These are phyloP conservation scores for Aspergillus thermomutatus DNA, from an alignment of 2,329 filamentous ascomycete genomes.

Conservation along the genomic window DNA sequence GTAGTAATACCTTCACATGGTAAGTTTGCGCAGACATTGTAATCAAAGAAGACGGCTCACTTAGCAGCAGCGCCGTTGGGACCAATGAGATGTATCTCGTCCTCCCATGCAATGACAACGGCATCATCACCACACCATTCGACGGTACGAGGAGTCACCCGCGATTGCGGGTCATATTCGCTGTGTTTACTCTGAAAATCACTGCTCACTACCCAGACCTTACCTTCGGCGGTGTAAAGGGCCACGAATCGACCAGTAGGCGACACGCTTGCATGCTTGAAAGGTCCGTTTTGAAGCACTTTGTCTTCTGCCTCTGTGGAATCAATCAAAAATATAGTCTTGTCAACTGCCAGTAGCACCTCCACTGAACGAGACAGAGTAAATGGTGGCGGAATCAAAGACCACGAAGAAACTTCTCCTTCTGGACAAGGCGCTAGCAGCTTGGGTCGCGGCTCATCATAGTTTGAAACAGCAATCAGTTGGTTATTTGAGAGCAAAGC, in stretches of 20 bases:
- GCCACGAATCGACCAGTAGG: constrained; percentile 87
- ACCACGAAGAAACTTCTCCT: constrained; percentile 82
- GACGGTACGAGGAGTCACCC: constrained; percentile 79
- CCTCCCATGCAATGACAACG: constrained; percentile 92
- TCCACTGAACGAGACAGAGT: constrained; percentile 92
- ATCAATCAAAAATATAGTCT: constrained; percentile 84
- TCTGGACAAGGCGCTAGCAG: constrained; percentile 72
- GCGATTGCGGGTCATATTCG: constrained; percentile 85
- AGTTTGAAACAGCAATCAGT: constrained; percentile 80
- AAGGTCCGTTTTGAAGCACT: constrained; percentile 85
- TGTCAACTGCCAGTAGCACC: constrained; percentile 77
- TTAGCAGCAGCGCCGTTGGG: constrained; percentile 71
- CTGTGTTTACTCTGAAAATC: constrained; percentile 91
- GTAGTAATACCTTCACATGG: constrained; percentile 70
- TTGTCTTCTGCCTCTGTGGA: constrained; percentile 87
- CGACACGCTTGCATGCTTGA: constrained; percentile 84
- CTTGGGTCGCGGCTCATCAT: constrained; percentile 85
- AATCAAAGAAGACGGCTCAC: constrained; percentile 28
- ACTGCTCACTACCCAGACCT: constrained; percentile 87
- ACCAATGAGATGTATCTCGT: constrained; percentile 91
- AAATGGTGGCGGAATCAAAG: constrained; percentile 79
- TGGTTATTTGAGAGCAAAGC: constrained; percentile 86
- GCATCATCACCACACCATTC: constrained; percentile 97
- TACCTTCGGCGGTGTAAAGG: constrained; percentile 80
- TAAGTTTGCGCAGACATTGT: constrained; percentile 6